Percentiles rank a stretch among this genome's conserved stretches.
These are phyloP conservation scores for Rutstroemia sydowiana DNA, from an alignment of 2,329 filamentous ascomycete genomes.

Conservation along the genomic window DNA sequence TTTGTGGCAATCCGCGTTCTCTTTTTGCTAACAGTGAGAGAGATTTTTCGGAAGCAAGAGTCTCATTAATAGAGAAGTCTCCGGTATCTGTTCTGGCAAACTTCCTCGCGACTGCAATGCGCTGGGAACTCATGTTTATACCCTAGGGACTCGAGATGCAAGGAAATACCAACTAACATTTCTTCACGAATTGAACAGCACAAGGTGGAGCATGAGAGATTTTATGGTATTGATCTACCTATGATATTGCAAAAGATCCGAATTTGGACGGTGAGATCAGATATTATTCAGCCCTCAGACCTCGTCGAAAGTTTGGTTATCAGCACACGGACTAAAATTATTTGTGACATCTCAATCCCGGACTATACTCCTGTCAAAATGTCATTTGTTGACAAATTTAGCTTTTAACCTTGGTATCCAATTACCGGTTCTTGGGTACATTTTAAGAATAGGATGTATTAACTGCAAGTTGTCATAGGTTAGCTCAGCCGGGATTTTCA, in stretches of 20 bases:
- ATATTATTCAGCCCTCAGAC: neutral
- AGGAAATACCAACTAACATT: neutral
- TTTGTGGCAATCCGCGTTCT: neutral
- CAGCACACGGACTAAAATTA: too few species aligned
- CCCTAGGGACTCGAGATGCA: neutral
- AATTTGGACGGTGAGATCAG: neutral
- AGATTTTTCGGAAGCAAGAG: slow-evolving; percentile 1
- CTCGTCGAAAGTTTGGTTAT: neutral
- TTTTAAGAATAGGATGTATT: neutral
- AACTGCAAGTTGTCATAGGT: neutral
- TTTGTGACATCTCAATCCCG: neutral
- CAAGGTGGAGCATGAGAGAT: neutral
- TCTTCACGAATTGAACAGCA: neutral
- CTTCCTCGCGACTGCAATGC: neutral
- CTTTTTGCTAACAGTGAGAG: neutral
- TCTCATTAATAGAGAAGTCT: slow-evolving; percentile 6
- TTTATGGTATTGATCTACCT: neutral
- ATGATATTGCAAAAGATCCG: too few species aligned
- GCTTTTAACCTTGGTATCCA: too few species aligned
- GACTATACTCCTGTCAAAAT: too few species aligned
- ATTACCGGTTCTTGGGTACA: too few species aligned
- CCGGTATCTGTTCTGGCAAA: neutral
- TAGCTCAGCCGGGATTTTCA: neutral
- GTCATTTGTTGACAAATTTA: too few species aligned
- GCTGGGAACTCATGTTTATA: slow-evolving; percentile 5